These are phyloP conservation scores for Rhizophagus prolifer DNA, from an alignment of 192 early-diverging fungal species.

Conservation along the genomic window DNA sequence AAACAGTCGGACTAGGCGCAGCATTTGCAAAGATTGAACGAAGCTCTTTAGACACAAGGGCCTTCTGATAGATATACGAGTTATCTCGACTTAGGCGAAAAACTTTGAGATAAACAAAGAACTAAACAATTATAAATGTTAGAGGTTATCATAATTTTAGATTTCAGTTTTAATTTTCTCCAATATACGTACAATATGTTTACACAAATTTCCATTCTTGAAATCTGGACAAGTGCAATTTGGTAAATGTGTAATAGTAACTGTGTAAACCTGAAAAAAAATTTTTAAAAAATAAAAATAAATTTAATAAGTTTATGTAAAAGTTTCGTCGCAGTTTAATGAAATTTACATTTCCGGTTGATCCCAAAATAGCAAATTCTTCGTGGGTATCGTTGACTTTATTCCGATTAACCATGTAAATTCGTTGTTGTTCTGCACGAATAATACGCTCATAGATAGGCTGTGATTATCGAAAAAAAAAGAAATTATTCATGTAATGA, in stretches of 20 bases:
- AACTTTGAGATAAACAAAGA: slow-evolving; percentile 3
- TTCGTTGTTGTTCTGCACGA: not conserved
- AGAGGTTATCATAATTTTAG: not conserved
- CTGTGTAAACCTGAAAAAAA: not conserved
- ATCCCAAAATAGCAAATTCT: not conserved
- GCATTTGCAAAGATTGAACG: not conserved
- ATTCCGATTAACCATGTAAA: not conserved
- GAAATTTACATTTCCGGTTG: slow-evolving; percentile 2
- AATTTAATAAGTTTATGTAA: not conserved
- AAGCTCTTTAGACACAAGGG: not conserved
- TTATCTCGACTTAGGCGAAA: not conserved
- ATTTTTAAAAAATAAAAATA: not conserved
- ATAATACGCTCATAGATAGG: not conserved
- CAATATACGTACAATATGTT: slow-evolving; percentile 2
- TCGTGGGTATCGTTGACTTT: not conserved
- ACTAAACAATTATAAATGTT: not conserved
- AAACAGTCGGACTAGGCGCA: slow-evolving; percentile 1
- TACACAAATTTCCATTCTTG: not conserved
- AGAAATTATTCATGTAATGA: not conserved
- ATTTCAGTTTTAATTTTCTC: not conserved
- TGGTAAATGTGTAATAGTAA: not conserved
- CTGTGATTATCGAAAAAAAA: not conserved
- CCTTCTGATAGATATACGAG: not conserved
- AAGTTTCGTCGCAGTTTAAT: not conserved
- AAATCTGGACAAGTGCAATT: slow-evolving; percentile 16